phyloP scores from a whole-genome alignment of 192 early-diverging fungal genomes.

The Geranomyces michiganensis region DNA sequence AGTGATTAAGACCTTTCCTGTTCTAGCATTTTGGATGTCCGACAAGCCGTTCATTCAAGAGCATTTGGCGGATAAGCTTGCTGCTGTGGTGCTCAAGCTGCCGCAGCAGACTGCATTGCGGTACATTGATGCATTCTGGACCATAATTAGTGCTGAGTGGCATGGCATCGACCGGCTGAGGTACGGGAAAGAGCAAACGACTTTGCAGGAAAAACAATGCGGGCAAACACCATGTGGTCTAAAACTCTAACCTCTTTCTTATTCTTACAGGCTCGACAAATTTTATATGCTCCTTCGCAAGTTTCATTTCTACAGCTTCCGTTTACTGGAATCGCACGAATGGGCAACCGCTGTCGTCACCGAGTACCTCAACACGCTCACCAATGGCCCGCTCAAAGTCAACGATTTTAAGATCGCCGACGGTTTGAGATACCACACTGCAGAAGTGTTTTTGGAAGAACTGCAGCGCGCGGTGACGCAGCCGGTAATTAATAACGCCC shows the following conservation, averaged over 20 bases:
- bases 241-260: no score
- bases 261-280: slow-evolving; percentile 68
- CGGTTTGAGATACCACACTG: slow-evolving; percentile 69
- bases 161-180: slow-evolving; percentile 75
- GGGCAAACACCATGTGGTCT: no score
- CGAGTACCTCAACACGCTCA: slow-evolving; percentile 56
- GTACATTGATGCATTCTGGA: slow-evolving; percentile 70
- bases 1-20: no score
- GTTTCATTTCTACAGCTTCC: slow-evolving; percentile 65
- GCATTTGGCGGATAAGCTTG: slow-evolving; percentile 80
- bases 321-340: slow-evolving; percentile 57
- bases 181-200: no score
- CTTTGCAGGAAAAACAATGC: no score
- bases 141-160: slow-evolving; percentile 71
- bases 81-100: slow-evolving; percentile 56
- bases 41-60: slow-evolving; percentile 93
- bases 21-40: slow-evolving; percentile 90
- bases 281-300: slow-evolving; percentile 73
- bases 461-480: slow-evolving; percentile 63
- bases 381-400: slow-evolving; percentile 65
- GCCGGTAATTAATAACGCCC: slow-evolving; percentile 21
- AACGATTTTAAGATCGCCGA: slow-evolving; percentile 66
- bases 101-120: slow-evolving; percentile 50
- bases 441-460: slow-evolving; percentile 74
- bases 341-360: slow-evolving; percentile 61